Evolutionary conservation across 2,329 filamentous ascomycete species (phyloP), one percentile per base, ranked within the genome.

Genomic region (Pestalotiopsis sp.): DNA sequence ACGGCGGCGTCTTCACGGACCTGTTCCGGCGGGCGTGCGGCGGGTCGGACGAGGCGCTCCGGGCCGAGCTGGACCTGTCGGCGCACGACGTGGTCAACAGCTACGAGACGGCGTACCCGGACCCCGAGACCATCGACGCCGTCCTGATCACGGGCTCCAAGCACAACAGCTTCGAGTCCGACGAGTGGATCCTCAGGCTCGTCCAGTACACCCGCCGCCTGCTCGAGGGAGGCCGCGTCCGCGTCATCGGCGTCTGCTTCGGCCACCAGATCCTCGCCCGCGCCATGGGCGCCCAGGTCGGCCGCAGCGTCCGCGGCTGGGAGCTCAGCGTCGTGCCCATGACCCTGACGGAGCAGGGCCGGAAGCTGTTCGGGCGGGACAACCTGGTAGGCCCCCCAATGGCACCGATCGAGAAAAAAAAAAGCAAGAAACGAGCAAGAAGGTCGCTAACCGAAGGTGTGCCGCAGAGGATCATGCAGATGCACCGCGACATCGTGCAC

Each of bases 211-310:
- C 87, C 64, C 82, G 85, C 71, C 73, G 80, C 5, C 83, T 92
- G 3, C 83, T 93, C 40, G 82, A 83, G 13, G 86, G 91, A 70
- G 82, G 85, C 30, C 83, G 88, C 0, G 87, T 96, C 7, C 86
- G 89, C 44, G 80, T 94, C n/a, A 84, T 97, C 17, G 94, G 93
- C 11, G 86, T 96, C 17, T 97, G 94, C 79, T 97, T 95, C 78
- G 94, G 94, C 4, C 94, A 97, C 77, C 93, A 97, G 81, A 94
- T 97, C 73, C 81, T 96, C 57, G 93, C 87, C 1, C 85, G 93
- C 65, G 92, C 93, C 1, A 76, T 94, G 72, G 92, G 89, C 3
- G 86, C 81, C 22, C 86, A 87, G 72, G 91, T 97, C 2, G 89
- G 84, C 44, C 82, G 89, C 66, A 92, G 88, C 76, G 84, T 89